Conservation (phyloP, 176 grass and related monocot genomes). For the Puya raimondii region DNA sequence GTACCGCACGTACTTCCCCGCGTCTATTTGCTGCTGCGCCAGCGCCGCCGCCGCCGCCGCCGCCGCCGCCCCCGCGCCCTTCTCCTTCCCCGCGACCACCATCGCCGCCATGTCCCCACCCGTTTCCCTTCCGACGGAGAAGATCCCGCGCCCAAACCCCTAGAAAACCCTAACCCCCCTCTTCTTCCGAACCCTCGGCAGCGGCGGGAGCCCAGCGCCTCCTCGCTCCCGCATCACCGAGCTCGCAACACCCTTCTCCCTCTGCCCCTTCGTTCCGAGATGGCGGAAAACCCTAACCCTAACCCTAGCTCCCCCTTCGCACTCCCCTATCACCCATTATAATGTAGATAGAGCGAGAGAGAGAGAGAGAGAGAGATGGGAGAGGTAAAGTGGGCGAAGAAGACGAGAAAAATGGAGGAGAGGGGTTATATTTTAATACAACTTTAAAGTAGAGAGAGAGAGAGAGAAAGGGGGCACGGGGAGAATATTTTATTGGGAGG, state of each 20-base stretch:
- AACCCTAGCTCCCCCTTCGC: background rate
- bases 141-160: background rate
- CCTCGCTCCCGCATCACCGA: constrained; percentile 10
- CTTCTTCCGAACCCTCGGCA: background rate
- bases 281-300: background rate
- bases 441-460: background rate
- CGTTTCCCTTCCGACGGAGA: background rate
- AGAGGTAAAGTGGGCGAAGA: background rate
- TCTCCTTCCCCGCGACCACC: constrained; percentile 7
- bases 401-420: background rate
- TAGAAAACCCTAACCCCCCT: constrained; percentile 1
- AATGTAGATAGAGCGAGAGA: too few species aligned
- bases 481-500: background rate
- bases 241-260: background rate
- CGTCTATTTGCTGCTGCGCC: constrained; percentile 48
- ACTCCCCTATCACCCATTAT: too few species aligned
- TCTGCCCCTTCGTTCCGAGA: background rate
- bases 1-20: constrained; percentile 96
- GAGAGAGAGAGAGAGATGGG: too few species aligned
- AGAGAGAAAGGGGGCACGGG: background rate
- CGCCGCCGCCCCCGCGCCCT: constrained; percentile 42
- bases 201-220: background rate
- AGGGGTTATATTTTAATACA: background rate
- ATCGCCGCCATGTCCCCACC: background rate
- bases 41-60: constrained; percentile 17